A percentile compares a stretch with the other conserved stretches of the same genome.
phyloP scores from a whole-genome alignment of 768 basidiomycete species.

The Agaricus bisporus region DNA sequence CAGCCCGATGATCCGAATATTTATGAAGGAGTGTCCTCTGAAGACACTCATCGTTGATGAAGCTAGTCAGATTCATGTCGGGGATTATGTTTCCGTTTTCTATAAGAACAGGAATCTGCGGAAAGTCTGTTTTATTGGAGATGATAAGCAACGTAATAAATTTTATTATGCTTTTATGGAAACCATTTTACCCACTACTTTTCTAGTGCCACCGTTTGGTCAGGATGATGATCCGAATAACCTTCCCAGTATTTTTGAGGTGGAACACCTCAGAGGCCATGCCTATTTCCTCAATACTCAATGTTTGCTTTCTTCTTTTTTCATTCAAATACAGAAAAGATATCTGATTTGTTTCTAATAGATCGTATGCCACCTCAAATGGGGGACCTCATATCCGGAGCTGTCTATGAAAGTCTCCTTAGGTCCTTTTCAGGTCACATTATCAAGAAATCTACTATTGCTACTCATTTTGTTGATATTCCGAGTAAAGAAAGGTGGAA shows the following conservation, averaged over 20 bases:
- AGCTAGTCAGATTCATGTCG: conserved; percentile 62
- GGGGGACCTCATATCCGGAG: conserved; percentile 63
- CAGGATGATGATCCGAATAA: conserved; percentile 51
- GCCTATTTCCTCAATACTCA: conserved; percentile 64
- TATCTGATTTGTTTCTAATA: conserved; percentile 22
- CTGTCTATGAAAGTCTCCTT: conserved; percentile 58
- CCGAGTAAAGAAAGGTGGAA: conserved; percentile 27
- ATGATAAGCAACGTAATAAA: conserved; percentile 57
- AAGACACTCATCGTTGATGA: conserved; percentile 57
- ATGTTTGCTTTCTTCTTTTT: conserved; percentile 40
- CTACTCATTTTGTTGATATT: conserved; percentile 67
- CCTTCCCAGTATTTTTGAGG: conserved; percentile 74
- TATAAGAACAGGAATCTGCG: conserved; percentile 31
- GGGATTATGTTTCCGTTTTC: conserved; percentile 41
- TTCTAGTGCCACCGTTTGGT: conserved; percentile 73
- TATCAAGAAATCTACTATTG: conserved; percentile 32
- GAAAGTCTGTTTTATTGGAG: conserved; percentile 60
- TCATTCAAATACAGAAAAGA: neutral
- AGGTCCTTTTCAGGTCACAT: conserved; percentile 46
- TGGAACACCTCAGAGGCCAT: conserved; percentile 46
- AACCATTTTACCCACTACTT: conserved; percentile 10
- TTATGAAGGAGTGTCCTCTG: conserved; percentile 33
- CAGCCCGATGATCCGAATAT: conserved; percentile 22
- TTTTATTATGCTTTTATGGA: conserved; percentile 12
- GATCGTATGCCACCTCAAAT: conserved; percentile 84